Base-by-base conservation (phyloP, 2,329 filamentous ascomycete species). In the Thielaviopsis musarum region DNA sequence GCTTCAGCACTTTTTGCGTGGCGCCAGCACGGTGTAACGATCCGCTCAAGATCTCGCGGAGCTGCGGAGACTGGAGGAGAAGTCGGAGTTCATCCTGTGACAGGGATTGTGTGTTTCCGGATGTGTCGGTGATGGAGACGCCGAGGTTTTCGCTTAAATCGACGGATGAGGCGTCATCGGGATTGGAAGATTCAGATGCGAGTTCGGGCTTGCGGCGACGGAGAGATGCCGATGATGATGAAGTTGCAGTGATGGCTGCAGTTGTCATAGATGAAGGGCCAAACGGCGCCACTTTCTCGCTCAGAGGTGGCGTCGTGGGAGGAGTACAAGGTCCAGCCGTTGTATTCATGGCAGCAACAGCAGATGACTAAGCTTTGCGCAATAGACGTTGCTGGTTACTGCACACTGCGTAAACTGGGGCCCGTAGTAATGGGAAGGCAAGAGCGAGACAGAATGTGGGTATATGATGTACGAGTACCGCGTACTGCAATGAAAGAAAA, bases 41-140 rank as follows among this genome's bases (percentile, higher is more conserved):
- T 30, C 51, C 54, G 3, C 22, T 57, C 21, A 62, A 24, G 15
- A 62, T 54, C 5, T 57, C 30, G 3, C 60, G 57, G 26, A 62
- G 22, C 21, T 55, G 54, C n/a, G 60, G 41, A 15, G 60, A 62
- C 51, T 62, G 57, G 9, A 62, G 38, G 26, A 62, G 57, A 4
- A 58, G 34, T 9, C 38, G 17, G 34, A 57, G 59, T 21, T 62
- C 54, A 45, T 62, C 57, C 1, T 70, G 66, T 7, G 69, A 66
- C 48, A 66, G 62, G 38, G 62, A 61, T 19, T 56, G 59, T 24
- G 63, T 60, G 10, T 63, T 64, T 34, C 59, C 64, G 24, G 48
- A 30, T 5, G 22, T 52, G 30, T 52, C 51, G 57, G 62, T 34
- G 58, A 54, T 3, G 59, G 52, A 52, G 59, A 62, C 62, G 52